Evolutionary conservation across 345 rosid genomes (phyloP).

Genomic region (Durio zibethinus): DNA sequence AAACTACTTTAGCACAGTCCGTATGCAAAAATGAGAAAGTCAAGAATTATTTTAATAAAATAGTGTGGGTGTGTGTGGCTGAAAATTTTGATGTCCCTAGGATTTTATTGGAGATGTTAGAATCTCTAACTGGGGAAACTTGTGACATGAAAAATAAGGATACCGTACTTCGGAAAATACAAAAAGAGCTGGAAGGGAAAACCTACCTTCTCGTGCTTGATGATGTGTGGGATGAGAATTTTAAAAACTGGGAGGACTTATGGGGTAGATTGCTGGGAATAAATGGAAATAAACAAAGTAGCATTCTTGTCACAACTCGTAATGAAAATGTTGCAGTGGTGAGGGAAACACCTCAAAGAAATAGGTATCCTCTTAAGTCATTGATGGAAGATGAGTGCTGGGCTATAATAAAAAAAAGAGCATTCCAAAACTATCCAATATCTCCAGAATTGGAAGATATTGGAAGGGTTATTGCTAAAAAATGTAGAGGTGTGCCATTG

Average conservation of each 20-base stretch:
- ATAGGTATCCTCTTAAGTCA: not conserved
- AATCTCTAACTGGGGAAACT: not conserved
- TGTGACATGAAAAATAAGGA: not conserved
- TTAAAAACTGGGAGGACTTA: slow-evolving; percentile 5
- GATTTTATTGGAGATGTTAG: slow-evolving; percentile 17
- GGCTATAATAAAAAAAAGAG: slow-evolving; percentile 18
- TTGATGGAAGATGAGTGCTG: slow-evolving; percentile 9
- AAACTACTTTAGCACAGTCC: slow-evolving; percentile 19
- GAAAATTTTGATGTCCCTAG: not conserved
- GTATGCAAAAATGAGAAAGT: not conserved
- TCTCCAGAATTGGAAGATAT: not conserved
- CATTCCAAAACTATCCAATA: not conserved
- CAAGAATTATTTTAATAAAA: not conserved
- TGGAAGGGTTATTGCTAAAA: not conserved
- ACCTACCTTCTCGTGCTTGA: slow-evolving; percentile 18
- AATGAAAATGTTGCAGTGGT: not conserved
- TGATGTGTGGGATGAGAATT: slow-evolving; percentile 22
- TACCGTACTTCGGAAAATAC: not conserved
- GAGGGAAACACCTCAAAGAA: not conserved
- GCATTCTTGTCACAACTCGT: slow-evolving; percentile 4
- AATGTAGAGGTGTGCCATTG: slow-evolving; percentile 2
- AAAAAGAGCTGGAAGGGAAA: not conserved
- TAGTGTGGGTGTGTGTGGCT: slow-evolving; percentile 18
- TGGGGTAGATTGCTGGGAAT: not conserved
- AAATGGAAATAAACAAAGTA: not conserved